Evolutionary conservation across 2,329 filamentous ascomycete genomes (phyloP), one percentile per base, ranked within the genome.

Genomic region (Aspergillus quadrilineatus): DNA sequence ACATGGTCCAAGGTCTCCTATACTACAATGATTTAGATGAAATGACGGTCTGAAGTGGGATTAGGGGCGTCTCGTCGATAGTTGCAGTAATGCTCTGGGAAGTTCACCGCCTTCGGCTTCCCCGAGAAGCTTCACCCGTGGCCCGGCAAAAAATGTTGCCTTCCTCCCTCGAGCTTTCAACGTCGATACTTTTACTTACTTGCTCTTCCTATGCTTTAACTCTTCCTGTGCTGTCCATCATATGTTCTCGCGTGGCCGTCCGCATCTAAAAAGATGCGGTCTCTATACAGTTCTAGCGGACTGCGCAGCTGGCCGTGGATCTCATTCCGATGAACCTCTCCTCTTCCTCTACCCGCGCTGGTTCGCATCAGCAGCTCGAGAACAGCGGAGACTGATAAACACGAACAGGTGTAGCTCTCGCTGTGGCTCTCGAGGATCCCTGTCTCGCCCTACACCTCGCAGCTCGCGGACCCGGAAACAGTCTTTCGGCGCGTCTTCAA

Each of bases 301-400:
- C 64, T 71, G 65, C 58, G 63, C 69, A 62, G 65, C 68, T n/a
- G 10, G 47, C 43, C 15, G 67, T 28, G 30, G 22, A 12, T 9
- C 53, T 63, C 65, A 69, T 64, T 61, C 73, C 59, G 71, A 75
- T 63, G 75, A 78, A 63, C 75, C 75, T 58, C 65, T 79, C 45
- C 68, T 75, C 14, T 79, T 79, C 57, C 74, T 79, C 36, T 79
- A 79, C 61, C 77, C 77, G 51, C 71, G 67, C 60, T 77, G 73
- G 72, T 66, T 69, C 55, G 63, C 70, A 12, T 69, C 69, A 46
- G 61, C 60, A 34, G 57, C 69, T 26, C 64, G 57, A 15, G 44
- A 44, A 28, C 62, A 63, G 29, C 64, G 62, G 37, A 61, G 62
- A 52, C 36, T 29, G 14, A 7, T 44, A 17, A 34, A 4, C 12